phyloP scores from a whole-genome alignment of 139 green algal species.

The Chlamydomonas incerta region DNA sequence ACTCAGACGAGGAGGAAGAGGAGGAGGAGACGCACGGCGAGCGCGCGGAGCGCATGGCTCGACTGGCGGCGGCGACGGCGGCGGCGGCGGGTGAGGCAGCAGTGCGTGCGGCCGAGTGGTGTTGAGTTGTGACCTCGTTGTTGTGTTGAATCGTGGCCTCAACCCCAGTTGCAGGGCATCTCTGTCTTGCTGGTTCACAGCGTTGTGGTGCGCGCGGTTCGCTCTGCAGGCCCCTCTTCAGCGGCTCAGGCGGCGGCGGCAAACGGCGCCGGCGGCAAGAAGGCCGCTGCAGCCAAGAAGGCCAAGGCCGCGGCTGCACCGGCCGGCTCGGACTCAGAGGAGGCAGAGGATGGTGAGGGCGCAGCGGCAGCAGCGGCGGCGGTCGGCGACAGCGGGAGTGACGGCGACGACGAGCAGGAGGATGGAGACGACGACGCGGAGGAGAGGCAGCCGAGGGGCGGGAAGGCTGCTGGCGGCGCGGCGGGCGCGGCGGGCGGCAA shows the following conservation, averaged over 20 bases:
- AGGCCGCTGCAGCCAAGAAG: not conserved
- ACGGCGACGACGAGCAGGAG: not conserved
- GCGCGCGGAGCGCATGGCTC: conserved; percentile 37
- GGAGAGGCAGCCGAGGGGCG: not conserved
- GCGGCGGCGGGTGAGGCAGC: too few relatives aligned
- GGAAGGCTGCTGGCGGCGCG: not conserved
- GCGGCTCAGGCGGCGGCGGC: too few relatives aligned
- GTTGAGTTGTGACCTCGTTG: too few relatives aligned
- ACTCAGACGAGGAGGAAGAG: conserved; percentile 6
- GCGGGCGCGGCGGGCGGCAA: not conserved
- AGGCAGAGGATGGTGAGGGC: not conserved
- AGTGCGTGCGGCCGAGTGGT: too few relatives aligned
- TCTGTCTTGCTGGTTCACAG: too few relatives aligned
- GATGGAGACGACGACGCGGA: not conserved
- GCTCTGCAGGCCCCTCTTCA: too few relatives aligned
- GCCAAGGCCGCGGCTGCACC: too few relatives aligned
- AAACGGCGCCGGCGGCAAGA: too few relatives aligned
- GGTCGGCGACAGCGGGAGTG: not conserved
- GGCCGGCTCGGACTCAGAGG: too few relatives aligned
- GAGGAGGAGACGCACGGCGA: conserved; percentile 54
- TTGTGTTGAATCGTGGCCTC: too few relatives aligned
- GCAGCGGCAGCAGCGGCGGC: not conserved
- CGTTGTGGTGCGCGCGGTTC: too few relatives aligned
- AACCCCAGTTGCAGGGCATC: too few relatives aligned
- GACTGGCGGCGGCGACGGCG: not conserved